Evolutionary conservation across 345 rosid species (phyloP).

Genomic region (rapeseed (Brassica napus)): Da-Ae NC_063445.1:24896501-24897000

Average conservation of each 20-base stretch:
- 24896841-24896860: conserved; percentile 94
- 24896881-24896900: conserved; percentile 41
- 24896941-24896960: conserved; percentile 55
- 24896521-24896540: conserved; percentile 62
- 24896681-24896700: conserved; percentile 54
- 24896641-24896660: conserved; percentile 43
- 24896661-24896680: conserved; percentile 61
- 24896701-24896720: conserved; percentile 76
- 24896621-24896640: conserved; percentile 5
- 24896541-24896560: conserved; percentile 59
- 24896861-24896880: conserved; percentile 77
- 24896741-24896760: conserved; percentile 71
- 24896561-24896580: conserved; percentile 15
- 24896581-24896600: neutral
- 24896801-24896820: conserved; percentile 67
- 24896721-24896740: conserved; percentile 66
- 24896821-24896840: conserved; percentile 82
- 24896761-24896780: conserved; percentile 57
- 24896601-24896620: too few relatives aligned
- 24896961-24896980: conserved; percentile 48
- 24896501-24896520: conserved; percentile 35
- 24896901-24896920: conserved; percentile 57
- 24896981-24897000: conserved; percentile 52
- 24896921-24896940: conserved; percentile 55
- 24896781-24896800: conserved; percentile 65